These are phyloP conservation scores for Crataegus laevigata DNA, from an alignment of 306 rosid species.

Conservation along the genomic window DNA sequence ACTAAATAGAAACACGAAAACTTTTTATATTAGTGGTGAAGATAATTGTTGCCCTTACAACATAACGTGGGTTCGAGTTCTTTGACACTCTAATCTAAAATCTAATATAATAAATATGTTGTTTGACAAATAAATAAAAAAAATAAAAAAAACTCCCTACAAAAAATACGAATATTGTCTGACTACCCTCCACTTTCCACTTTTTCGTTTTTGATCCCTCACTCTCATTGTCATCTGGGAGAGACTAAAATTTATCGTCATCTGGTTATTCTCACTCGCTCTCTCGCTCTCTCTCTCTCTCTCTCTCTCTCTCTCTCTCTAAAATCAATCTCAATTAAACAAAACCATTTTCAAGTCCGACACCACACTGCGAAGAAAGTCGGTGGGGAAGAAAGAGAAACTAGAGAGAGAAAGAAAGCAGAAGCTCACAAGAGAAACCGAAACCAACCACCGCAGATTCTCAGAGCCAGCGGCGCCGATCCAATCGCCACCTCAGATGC, in stretches of 20 bases:
- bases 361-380: slow-evolving; percentile 15
- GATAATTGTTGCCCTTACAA: accelerated
- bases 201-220: not conserved
- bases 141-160: no score
- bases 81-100: no score
- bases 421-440: not conserved
- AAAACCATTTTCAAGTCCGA: slow-evolving; percentile 35
- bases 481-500: slow-evolving; percentile 20
- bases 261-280: not conserved
- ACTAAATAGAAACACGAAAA: no score
- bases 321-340: slow-evolving; percentile 24
- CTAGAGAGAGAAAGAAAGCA: not conserved
- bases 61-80: no score
- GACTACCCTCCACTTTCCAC: not conserved
- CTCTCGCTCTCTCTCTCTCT: slow-evolving; percentile 5
- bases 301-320: slow-evolving; percentile 1
- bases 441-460: not conserved
- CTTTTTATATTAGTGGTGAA: no score
- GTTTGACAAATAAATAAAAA: no score
- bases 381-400: slow-evolving; percentile 25
- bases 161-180: not conserved
- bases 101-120: no score
- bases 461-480: not conserved
- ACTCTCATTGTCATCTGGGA: no score
- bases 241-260: no score